Evolutionary conservation across 139 green algal species (phyloP).

Genomic region (Eudorina sp.): DNA sequence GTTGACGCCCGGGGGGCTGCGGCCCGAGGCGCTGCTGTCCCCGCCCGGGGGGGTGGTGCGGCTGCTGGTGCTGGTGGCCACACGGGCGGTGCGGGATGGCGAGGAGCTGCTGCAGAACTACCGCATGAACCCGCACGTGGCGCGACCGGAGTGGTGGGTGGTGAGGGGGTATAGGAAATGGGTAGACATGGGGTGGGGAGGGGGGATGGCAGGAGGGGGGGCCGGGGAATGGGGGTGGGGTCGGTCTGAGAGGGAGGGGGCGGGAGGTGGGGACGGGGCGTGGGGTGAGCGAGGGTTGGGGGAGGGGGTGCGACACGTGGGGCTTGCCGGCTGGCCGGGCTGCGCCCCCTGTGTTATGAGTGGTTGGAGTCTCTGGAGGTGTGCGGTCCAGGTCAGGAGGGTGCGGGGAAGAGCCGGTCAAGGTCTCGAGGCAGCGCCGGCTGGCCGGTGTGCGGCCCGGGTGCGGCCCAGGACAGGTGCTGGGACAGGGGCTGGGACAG

Average conservation of each 20-base stretch:
- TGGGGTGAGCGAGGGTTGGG: neutral
- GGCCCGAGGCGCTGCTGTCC: neutral
- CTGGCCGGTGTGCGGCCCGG: too few relatives aligned
- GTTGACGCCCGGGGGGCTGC: neutral
- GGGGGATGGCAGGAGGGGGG: neutral
- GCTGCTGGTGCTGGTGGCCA: conserved; percentile 43
- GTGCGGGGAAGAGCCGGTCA: too few relatives aligned
- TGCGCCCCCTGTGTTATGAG: neutral
- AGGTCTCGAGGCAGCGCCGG: too few relatives aligned
- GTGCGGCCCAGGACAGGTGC: too few relatives aligned
- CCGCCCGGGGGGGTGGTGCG: conserved; percentile 34
- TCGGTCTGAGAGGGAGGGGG: neutral
- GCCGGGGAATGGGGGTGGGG: neutral
- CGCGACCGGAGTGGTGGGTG: conserved; percentile 51
- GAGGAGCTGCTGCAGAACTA: conserved; percentile 63
- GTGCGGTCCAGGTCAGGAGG: too few relatives aligned
- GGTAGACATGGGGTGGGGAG: neutral
- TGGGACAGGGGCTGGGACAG: too few relatives aligned
- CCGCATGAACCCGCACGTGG: conserved; percentile 52
- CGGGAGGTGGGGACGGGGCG: neutral
- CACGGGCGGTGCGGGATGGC: neutral
- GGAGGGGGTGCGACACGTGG: too few relatives aligned
- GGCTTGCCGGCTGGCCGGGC: too few relatives aligned
- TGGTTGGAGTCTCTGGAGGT: too few relatives aligned
- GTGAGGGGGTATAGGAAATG: too few relatives aligned